Evolutionary conservation across 129 eudicot genomes (phyloP), one percentile per base, ranked within the genome.

Genomic region (Centrapalus pauciflorus): DNA sequence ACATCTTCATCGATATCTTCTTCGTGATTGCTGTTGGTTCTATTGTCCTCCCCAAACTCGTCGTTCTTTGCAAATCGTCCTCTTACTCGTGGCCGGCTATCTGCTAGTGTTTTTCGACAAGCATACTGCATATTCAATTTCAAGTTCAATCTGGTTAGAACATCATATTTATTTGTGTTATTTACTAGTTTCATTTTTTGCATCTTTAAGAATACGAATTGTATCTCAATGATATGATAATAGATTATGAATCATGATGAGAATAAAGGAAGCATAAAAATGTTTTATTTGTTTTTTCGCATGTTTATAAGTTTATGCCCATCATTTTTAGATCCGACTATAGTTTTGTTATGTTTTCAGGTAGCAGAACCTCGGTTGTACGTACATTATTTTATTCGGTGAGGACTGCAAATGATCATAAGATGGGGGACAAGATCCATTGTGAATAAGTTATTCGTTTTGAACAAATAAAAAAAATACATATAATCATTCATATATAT

Each of bases 51-150:
- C 33, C 85, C 91, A 21, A 71, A 71, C 28, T 86, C 95, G 13
- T 82, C 89, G 33, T 84, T 87, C 83, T 80, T 86, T 3, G 85
- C 95, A 49, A 90, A 90, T 80, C 95, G 72, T 76, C 97, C 97
- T 78, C 92, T 82, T 28, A 84, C 91, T 63, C 97, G 70, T 29
- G 95, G 95, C 71, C 97, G 76, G 67, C 89, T 90, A 67, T 90
- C 97, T 17, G 95, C 97, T 2, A 90, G 79, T 25, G 89, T 90
- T 74, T 90, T 90, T 7, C 97, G 84, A 63, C 97, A 90, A 7
- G 89, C 92, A 48, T 90, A 90, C 97, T 90, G 77, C 72, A 78
- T 10, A 52, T 25, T 43, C 14, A 43, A 25, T 17, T 45, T 2
- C 56, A 3, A 14, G 5, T 61, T 61, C 20, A 35, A 1, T 24